Base-by-base conservation (phyloP, 2,329 filamentous ascomycete species). In the Cladosporium velox region DNA sequence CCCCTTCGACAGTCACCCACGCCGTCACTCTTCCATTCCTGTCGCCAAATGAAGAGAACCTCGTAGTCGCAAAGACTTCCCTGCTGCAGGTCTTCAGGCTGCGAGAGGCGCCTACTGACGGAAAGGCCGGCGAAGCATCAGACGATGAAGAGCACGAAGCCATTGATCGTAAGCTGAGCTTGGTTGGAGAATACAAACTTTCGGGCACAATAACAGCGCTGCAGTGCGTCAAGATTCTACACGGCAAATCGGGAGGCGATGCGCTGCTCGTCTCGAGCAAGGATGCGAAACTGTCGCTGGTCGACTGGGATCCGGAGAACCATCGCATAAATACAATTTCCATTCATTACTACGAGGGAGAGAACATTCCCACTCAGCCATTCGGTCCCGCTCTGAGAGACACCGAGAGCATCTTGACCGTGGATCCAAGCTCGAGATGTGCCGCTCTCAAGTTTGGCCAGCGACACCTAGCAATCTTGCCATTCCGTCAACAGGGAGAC, bases 321-420 rank as follows among this genome's bases (percentile, higher is more conserved):
- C 85, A 91, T 78, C 87, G 87, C 61, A 88, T 98, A 72, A 89
- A 90, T 72, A 98, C 94, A 63, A 87, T 95, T 69, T 98, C 94
- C 61, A 94, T 99, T 73, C 95, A 99, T 81, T 98, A 93, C 83
- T 99, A 98, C 80, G 95, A 99, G 78, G 91, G 95, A 77, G 93
- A 97, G 75, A 93, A 97, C 76, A 70, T 76, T 35, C 66, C 72
- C 26, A 67, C 65, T 6, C 74, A 73, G 69, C 93, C 94, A 0
- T 97, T 93, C 90, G 88, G 90, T 60, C 86, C 90, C 62, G 86
- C 90, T 65, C 81, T 96, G 73, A 88, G 87, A 76, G 87, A 91
- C 69, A 92, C 90, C 76, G 86, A 88, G 78, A 97, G 91, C 77
- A 91, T 91, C 73, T 83, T 99, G 73, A 90, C 90, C 59, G 91